A percentile compares a stretch with the other conserved stretches of the same genome.
phyloP scores from a whole-genome alignment of 495 filamentous ascomycete genomes.

The Penicillium psychrofluorescens region DNA sequence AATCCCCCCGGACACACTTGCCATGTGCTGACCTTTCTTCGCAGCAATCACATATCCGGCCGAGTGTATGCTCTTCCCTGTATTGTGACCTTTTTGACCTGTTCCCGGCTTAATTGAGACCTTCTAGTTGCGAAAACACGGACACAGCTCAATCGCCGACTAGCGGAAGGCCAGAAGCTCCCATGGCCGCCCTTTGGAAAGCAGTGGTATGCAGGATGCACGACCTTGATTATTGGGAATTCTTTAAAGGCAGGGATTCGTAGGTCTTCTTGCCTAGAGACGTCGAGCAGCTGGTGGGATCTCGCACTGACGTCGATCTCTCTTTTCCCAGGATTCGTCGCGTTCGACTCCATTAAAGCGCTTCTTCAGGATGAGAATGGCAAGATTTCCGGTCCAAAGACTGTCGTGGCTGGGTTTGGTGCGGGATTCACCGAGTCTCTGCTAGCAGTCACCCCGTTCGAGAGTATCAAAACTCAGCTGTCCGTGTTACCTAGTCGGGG shows the following conservation, averaged over 20 bases:
- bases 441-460: constrained; percentile 91
- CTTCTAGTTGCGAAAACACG: constrained; percentile 81
- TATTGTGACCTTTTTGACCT: neutral
- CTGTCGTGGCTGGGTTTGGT: constrained; percentile 89
- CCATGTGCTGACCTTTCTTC: constrained; percentile 6
- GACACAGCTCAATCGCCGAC: constrained; percentile 82
- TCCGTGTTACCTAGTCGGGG: constrained; percentile 21
- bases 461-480: constrained; percentile 96
- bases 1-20: constrained; percentile 1
- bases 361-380: constrained; percentile 78
- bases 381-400: constrained; percentile 82
- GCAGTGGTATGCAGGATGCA: constrained; percentile 98
- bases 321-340: constrained; percentile 69
- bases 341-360: constrained; percentile 87
- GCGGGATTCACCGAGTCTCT: constrained; percentile 92
- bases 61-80: constrained; percentile 57
- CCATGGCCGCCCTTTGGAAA: constrained; percentile 90
- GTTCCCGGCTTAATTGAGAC: constrained; percentile 8
- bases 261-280: constrained; percentile 33
- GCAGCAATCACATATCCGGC: constrained; percentile 94
- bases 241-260: constrained; percentile 92
- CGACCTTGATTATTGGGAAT: constrained; percentile 94
- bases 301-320: neutral
- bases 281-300: constrained; percentile 1
- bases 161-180: constrained; percentile 76